Evolutionary conservation across 352 stramenopile species (phyloP).

Genomic region (Phytophthora tentaculata): DNA sequence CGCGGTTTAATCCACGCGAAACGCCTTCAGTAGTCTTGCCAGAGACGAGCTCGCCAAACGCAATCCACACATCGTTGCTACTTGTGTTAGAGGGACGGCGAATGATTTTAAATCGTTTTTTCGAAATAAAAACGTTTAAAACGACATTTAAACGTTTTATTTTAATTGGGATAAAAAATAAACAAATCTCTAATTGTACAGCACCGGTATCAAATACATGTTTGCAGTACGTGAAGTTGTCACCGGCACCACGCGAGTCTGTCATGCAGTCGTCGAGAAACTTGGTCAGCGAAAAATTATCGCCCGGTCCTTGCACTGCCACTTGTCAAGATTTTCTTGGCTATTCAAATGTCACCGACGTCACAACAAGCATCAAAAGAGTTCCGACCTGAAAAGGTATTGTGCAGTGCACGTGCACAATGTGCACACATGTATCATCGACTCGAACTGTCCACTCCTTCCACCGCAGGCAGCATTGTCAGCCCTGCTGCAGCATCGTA

Average conservation of each 20-base stretch:
- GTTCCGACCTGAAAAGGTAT: slow-evolving; percentile 3
- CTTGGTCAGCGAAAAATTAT: slow-evolving; percentile 15
- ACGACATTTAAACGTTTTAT: too few relatives aligned
- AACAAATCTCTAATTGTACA: too few relatives aligned
- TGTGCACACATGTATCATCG: not conserved
- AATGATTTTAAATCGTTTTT: too few relatives aligned
- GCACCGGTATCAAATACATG: slow-evolving; percentile 15
- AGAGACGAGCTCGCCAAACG: too few relatives aligned
- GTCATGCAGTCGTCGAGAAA: slow-evolving; percentile 12
- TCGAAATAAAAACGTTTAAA: too few relatives aligned
- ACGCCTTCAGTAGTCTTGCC: too few relatives aligned
- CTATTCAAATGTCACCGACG: slow-evolving; percentile 7
- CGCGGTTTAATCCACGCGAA: too few relatives aligned
- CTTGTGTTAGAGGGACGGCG: too few relatives aligned
- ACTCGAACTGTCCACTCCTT: not conserved
- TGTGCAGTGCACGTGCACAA: not conserved
- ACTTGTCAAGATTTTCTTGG: slow-evolving; percentile 22
- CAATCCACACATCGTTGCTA: too few relatives aligned
- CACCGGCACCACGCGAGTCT: not conserved
- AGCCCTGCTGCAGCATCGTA: not conserved
- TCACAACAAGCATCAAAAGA: slow-evolving; percentile 2
- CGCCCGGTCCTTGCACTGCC: slow-evolving; percentile 7
- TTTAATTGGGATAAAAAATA: too few relatives aligned
- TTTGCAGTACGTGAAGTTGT: slow-evolving; percentile 6
- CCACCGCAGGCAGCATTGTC: too few relatives aligned